Conservation (phyloP, 768 basidiomycete species). For the Amanita pallidorosea region DNA sequence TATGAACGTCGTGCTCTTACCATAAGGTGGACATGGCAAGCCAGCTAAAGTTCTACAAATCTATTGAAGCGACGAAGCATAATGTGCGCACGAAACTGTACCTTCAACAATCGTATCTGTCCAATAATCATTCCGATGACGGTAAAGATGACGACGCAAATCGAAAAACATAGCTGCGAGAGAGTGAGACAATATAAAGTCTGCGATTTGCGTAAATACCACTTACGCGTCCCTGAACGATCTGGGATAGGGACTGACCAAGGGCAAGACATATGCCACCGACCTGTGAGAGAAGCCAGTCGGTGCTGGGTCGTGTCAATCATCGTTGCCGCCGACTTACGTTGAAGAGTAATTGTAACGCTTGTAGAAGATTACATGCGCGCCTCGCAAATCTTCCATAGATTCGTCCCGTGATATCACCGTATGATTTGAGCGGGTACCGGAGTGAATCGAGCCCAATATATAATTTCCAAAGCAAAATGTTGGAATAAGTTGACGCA, state of each 20-base stretch:
- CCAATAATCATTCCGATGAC: constrained; percentile 44
- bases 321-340: constrained; percentile 19
- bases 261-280: constrained; percentile 30
- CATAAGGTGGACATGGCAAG: constrained; percentile 39
- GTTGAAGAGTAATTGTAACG: constrained; percentile 44
- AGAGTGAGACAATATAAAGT: not conserved
- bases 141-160: constrained; percentile 49
- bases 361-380: constrained; percentile 38
- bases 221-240: constrained; percentile 32
- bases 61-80: constrained; percentile 19
- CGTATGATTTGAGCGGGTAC: constrained; percentile 44
- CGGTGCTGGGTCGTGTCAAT: not conserved
- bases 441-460: constrained; percentile 43
- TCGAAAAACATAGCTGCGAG: constrained; percentile 42
- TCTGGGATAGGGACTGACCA: constrained; percentile 44
- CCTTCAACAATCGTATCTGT: constrained; percentile 45
- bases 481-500: constrained; percentile 43
- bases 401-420: constrained; percentile 45
- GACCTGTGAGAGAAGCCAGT: constrained; percentile 15
- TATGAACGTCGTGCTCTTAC: constrained; percentile 11
- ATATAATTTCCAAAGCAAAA: constrained; percentile 46
- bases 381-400: constrained; percentile 37
- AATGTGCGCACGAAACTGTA: not conserved
- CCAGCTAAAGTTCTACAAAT: constrained; percentile 31
- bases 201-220: not conserved